Conservation (phyloP, 164 flowering plant species). For the Liriodendron chinense region DNA sequence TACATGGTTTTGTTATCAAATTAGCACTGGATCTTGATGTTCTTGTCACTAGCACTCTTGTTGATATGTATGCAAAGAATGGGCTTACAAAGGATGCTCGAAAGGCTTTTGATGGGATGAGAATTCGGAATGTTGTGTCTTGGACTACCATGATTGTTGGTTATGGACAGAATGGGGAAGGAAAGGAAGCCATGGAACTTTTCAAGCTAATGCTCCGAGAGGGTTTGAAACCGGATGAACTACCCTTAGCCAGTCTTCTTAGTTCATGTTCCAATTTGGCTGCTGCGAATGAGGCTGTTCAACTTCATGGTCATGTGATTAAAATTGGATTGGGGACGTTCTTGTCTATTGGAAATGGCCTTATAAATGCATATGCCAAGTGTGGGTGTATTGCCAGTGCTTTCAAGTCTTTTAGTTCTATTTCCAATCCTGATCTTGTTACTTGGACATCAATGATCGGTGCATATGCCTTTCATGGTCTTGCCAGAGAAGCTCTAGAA, state of each 20-base stretch:
- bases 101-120: conserved; percentile 51
- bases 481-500: conserved; percentile 37
- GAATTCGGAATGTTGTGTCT: conserved; percentile 41
- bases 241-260: conserved; percentile 54
- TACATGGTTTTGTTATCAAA: conserved; percentile 45
- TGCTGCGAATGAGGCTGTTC: conserved; percentile 34
- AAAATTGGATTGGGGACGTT: conserved; percentile 39
- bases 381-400: conserved; percentile 47
- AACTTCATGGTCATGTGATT: conserved; percentile 40
- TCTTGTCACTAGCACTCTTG: conserved; percentile 50
- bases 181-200: conserved; percentile 48
- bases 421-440: conserved; percentile 41
- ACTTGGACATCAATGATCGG: conserved; percentile 62
- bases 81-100: conserved; percentile 40
- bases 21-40: conserved; percentile 41
- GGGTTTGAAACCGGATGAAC: conserved; percentile 48
- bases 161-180: conserved; percentile 54
- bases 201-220: conserved; percentile 40
- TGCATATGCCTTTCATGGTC: conserved; percentile 59
- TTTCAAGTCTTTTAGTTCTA: conserved; percentile 30
- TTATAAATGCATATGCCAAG: conserved; percentile 59
- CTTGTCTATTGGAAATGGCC: conserved; percentile 44
- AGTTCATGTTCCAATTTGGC: conserved; percentile 59
- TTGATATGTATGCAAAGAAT: conserved; percentile 63
- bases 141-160: conserved; percentile 76